Conservation (phyloP, 2,329 filamentous ascomycete genomes). For the Cladosporium austrohemisphaericum region DNA sequence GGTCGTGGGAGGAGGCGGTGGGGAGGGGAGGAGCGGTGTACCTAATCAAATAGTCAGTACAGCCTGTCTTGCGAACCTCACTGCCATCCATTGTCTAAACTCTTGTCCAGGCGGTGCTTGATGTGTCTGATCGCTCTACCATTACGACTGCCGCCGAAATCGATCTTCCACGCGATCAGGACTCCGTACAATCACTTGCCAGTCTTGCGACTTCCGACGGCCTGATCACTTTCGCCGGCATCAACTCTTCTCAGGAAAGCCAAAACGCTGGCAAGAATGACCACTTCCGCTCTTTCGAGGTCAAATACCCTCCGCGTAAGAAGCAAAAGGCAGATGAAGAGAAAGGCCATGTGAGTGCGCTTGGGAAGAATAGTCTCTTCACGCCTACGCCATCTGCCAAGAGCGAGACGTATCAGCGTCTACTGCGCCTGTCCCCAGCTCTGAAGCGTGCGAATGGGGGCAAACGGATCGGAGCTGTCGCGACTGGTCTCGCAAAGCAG, state of each 20-base stretch:
- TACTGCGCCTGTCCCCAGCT: slow-evolving; percentile 55
- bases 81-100: background rate
- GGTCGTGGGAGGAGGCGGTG: slow-evolving; percentile 82
- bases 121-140: slow-evolving; percentile 64
- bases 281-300: slow-evolving; percentile 73
- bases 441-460: slow-evolving; percentile 44
- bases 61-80: background rate
- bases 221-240: slow-evolving; percentile 62
- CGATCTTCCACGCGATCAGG: slow-evolving; percentile 77
- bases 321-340: slow-evolving; percentile 37
- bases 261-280: slow-evolving; percentile 74
- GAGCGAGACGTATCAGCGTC: slow-evolving; percentile 58
- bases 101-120: slow-evolving; percentile 59
- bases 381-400: slow-evolving; percentile 40
- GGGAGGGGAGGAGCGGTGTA: slow-evolving; percentile 74
- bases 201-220: slow-evolving; percentile 59
- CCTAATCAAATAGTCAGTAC: slow-evolving; percentile 76
- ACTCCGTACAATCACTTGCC: slow-evolving; percentile 80
- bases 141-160: slow-evolving; percentile 65
- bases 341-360: slow-evolving; percentile 37
- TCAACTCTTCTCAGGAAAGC: slow-evolving; percentile 74
- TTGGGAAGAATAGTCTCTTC: slow-evolving; percentile 53
- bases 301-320: slow-evolving; percentile 53
- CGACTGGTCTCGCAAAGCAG: slow-evolving; percentile 68
- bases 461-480: slow-evolving; percentile 69